These are phyloP conservation scores for Globomyces sp. DNA, from an alignment of 371 early-diverging fungal genomes.

Conservation along the genomic window DNA sequence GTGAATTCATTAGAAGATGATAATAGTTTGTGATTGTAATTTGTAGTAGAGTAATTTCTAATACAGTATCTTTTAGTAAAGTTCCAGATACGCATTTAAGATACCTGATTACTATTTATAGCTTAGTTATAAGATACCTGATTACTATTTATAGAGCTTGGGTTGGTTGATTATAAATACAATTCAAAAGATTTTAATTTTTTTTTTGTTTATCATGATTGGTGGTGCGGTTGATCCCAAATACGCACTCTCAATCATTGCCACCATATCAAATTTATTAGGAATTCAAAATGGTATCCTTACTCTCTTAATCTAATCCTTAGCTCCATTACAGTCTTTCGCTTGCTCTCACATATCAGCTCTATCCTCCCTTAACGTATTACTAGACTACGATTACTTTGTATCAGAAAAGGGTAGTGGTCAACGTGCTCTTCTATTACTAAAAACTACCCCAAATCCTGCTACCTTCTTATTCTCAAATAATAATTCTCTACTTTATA, in stretches of 20 bases:
- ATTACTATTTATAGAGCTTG: too few relatives aligned
- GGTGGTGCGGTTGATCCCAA: conserved; percentile 8
- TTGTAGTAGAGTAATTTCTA: too few relatives aligned
- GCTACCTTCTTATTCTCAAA: conserved; percentile 14
- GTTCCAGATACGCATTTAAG: too few relatives aligned
- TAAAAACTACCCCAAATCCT: conserved; percentile 26
- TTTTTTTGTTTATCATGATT: neutral
- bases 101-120: too few relatives aligned
- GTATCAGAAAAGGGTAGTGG: conserved; percentile 99
- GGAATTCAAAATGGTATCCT: neutral
- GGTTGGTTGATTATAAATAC: too few relatives aligned
- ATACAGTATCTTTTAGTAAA: too few relatives aligned
- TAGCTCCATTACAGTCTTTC: conserved; percentile 58
- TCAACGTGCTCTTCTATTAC: conserved; percentile 79
- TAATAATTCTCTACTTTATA: conserved; percentile 11
- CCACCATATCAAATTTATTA: conserved; percentile 2
- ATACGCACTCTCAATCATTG: conserved; percentile 2
- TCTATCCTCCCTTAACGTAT: conserved; percentile 66
- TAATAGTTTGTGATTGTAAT: too few relatives aligned
- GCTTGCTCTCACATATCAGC: conserved; percentile 94
- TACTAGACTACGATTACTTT: conserved; percentile 83
- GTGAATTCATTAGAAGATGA: too few relatives aligned
- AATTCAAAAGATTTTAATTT: neutral
- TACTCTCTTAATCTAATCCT: neutral
- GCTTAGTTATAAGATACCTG: too few relatives aligned